phyloP scores from a whole-genome alignment of 116 monocot species.

The Posidonia oceanica region DNA sequence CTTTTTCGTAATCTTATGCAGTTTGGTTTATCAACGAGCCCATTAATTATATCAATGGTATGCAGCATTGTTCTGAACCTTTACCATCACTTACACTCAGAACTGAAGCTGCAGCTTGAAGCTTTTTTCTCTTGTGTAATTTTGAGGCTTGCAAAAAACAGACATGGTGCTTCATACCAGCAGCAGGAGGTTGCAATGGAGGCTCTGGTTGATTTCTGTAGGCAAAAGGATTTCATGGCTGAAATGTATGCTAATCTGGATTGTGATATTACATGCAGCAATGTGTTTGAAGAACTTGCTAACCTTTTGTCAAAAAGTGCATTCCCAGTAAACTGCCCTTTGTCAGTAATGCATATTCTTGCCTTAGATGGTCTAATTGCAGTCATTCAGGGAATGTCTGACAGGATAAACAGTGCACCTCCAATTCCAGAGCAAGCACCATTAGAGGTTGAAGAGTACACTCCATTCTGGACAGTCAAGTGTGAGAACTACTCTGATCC shows the following conservation, averaged over 20 bases:
- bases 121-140: constrained; percentile 81
- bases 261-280: constrained; percentile 65
- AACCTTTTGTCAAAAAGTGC: constrained; percentile 72
- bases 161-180: constrained; percentile 50
- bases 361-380: constrained; percentile 76
- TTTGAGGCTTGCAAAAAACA: constrained; percentile 51
- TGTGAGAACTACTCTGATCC: constrained; percentile 64
- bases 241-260: constrained; percentile 88
- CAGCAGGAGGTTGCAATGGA: constrained; percentile 87
- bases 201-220: constrained; percentile 71
- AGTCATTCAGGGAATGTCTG: constrained; percentile 55
- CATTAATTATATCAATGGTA: constrained; percentile 60
- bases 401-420: constrained; percentile 37
- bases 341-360: constrained; percentile 62
- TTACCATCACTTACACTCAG: constrained; percentile 48
- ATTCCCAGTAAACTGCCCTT: constrained; percentile 67
- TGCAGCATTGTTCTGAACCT: constrained; percentile 78
- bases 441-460: constrained; percentile 48
- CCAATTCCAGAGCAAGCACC: constrained; percentile 18
- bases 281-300: constrained; percentile 65
- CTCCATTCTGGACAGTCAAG: constrained; percentile 70
- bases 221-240: constrained; percentile 64
- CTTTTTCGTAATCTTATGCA: constrained; percentile 76
- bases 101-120: constrained; percentile 74
- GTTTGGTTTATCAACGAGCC: constrained; percentile 80